Evolutionary conservation across 2,329 filamentous ascomycete genomes (phyloP), one percentile per base, ranked within the genome.

Genomic region (Bipolaris cookei): DNA sequence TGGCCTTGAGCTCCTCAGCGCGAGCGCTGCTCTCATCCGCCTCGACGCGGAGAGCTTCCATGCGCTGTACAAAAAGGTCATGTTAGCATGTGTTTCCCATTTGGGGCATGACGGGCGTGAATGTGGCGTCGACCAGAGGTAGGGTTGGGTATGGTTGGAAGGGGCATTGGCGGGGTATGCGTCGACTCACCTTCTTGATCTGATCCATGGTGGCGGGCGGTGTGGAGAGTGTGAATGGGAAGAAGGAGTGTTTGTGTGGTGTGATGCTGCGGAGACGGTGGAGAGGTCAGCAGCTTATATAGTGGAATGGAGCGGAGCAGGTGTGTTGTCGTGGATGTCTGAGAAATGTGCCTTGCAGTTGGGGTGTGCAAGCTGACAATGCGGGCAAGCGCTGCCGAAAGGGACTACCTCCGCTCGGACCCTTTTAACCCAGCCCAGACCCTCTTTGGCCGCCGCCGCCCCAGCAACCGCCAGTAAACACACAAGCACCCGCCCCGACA

Each of bases 11-110:
- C 81, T 98, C 94, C 77, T 97, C 91, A 65, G 89, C 89, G 82
- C 94, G 90, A 77, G 84, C 81, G 65, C 87, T 81, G 65, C 91
- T 88, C 77, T 95, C 90, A 76, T 98, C 95, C 74, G 92, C 90
- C 86, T 98, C 92, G 80, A 94, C 82, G 78, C 94, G 93, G 83
- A 99, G 92, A 80, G 89, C 85, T 83, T 90, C 90, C 91, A 97
- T 94, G 89, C 92, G 94, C 94, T 97, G 73, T 59, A 59, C 62
- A 56, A 55, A 59, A 45, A 20, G 21, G 13, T 21, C 48, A 51
- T 58, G 60, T 75, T 62, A 75, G 72, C 61, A 8, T 41, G 1
- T 8, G 14, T 23, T 41, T 37, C 38, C 43, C 44, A 23, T 8
- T 51, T n/a, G 37, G 18, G 32, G 45, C 4, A 35, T 42, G 41